phyloP scores from a whole-genome alignment of 2,329 filamentous ascomycete genomes.

The Alternaria burnsii region DNA sequence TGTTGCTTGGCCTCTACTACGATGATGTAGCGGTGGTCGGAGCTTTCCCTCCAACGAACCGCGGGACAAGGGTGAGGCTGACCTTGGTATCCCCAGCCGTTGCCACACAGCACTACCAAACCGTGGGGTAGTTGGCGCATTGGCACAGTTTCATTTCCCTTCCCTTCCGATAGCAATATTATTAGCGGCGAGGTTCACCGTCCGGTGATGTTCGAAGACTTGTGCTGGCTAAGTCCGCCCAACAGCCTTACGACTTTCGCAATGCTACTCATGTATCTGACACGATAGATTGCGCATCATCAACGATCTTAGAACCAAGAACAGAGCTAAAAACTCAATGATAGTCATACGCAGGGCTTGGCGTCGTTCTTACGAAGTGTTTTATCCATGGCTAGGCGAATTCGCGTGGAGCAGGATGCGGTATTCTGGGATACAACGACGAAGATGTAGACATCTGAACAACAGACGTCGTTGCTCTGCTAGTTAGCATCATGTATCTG shows the following conservation, averaged over 20 bases:
- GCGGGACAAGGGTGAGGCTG: slow-evolving; percentile 24
- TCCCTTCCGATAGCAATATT: neutral
- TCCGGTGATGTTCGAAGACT: neutral
- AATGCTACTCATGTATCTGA: neutral
- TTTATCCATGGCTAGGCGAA: neutral
- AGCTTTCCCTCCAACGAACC: slow-evolving; percentile 17
- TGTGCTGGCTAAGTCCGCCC: too few species aligned
- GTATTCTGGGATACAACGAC: neutral
- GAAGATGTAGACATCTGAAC: too few species aligned
- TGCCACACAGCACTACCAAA: slow-evolving; percentile 15
- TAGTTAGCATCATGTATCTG: too few species aligned
- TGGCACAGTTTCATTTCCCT: neutral
- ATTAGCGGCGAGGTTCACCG: too few species aligned
- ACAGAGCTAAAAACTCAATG: neutral
- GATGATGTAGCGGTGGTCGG: slow-evolving; percentile 29
- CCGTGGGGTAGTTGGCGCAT: neutral
- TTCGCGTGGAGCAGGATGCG: neutral
- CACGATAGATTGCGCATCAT: neutral
- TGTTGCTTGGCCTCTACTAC: slow-evolving; percentile 25
- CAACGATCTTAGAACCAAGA: neutral
- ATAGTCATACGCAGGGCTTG: neutral
- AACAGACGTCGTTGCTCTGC: too few species aligned
- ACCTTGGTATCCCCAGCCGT: slow-evolving; percentile 14
- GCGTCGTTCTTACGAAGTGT: neutral
- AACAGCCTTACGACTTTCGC: neutral